Evolutionary conservation across 2,329 filamentous ascomycete species (phyloP).

Genomic region (Tetracladium maxilliforme): DNA sequence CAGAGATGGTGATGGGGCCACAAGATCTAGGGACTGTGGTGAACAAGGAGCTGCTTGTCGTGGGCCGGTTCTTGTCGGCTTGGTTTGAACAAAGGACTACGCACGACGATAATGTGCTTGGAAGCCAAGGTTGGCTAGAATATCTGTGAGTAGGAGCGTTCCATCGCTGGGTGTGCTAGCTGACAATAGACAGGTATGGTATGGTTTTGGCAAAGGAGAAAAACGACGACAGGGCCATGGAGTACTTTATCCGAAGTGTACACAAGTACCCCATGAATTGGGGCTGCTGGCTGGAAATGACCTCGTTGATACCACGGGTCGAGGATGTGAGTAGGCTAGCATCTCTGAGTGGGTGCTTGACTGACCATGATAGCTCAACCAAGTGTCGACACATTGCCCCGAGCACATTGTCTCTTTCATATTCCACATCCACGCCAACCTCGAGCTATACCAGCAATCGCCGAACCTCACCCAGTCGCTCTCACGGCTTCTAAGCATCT

Average conservation of each 20-base stretch:
- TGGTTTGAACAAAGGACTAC: constrained; percentile 60
- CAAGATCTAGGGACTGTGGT: constrained; percentile 71
- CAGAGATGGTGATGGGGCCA: constrained; percentile 92
- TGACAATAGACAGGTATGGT: constrained; percentile 45
- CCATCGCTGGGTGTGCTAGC: constrained; percentile 1
- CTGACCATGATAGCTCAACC: constrained; percentile 44
- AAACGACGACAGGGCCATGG: constrained; percentile 71
- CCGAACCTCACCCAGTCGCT: constrained; percentile 61
- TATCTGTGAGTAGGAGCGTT: constrained; percentile 38
- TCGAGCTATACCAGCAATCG: constrained; percentile 82
- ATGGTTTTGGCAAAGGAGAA: constrained; percentile 83
- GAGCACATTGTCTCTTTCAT: constrained; percentile 88
- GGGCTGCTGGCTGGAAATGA: constrained; percentile 92
- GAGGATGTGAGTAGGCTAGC: constrained; percentile 53
- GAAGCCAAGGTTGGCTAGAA: constrained; percentile 85
- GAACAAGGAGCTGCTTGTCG: constrained; percentile 70
- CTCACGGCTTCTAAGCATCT: constrained; percentile 66
- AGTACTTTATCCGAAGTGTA: constrained; percentile 78
- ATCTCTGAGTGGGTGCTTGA: constrained; percentile 1
- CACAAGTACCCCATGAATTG: constrained; percentile 90
- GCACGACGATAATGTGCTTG: constrained; percentile 38
- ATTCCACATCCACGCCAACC: constrained; percentile 80
- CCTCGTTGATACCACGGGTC: constrained; percentile 59
- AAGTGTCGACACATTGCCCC: constrained; percentile 58
- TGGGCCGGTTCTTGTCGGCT: constrained; percentile 62